Percentiles rank a stretch among this genome's conserved stretches.
phyloP scores from a whole-genome alignment of 1,284 basidiomycete genomes.

The Cutaneotrichosporon mucoides region DNA sequence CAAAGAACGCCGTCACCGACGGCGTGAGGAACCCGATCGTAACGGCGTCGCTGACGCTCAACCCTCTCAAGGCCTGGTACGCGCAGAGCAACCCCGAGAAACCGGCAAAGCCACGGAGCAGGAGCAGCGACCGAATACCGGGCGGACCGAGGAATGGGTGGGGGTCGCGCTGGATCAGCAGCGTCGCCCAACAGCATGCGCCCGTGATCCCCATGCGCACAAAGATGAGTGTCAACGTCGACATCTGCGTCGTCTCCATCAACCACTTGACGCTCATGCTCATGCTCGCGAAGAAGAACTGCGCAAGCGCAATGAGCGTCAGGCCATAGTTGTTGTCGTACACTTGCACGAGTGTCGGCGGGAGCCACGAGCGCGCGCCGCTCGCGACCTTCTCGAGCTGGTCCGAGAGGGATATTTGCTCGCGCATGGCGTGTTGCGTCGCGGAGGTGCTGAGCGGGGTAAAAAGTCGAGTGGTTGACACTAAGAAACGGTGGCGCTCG shows the following conservation, averaged over 20 bases:
- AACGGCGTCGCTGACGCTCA: constrained; percentile 69
- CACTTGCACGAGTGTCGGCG: constrained; percentile 19
- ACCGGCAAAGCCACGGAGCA: constrained; percentile 61
- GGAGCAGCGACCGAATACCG: constrained; percentile 59
- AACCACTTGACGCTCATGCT: constrained; percentile 52
- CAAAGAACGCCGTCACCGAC: constrained; percentile 63
- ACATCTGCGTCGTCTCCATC: constrained; percentile 35
- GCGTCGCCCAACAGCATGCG: constrained; percentile 52
- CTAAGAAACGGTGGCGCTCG: too few relatives aligned
- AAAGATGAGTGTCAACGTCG: constrained; percentile 36
- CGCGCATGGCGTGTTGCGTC: not conserved
- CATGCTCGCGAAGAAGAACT: constrained; percentile 61
- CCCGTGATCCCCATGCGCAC: constrained; percentile 51
- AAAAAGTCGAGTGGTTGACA: too few relatives aligned
- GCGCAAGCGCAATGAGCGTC: constrained; percentile 58
- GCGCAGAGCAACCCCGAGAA: constrained; percentile 43
- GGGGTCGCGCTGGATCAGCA: constrained; percentile 55
- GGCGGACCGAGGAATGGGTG: constrained; percentile 66
- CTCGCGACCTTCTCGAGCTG: not conserved
- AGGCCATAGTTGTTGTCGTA: constrained; percentile 57
- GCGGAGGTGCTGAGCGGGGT: too few relatives aligned
- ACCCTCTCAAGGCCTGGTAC: constrained; percentile 65
- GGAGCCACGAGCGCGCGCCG: constrained; percentile 7
- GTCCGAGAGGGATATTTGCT: not conserved
- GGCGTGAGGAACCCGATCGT: constrained; percentile 73